These are phyloP conservation scores for Mycotypha africana DNA, from an alignment of 371 early-diverging fungal genomes.

Conservation along the genomic window DNA sequence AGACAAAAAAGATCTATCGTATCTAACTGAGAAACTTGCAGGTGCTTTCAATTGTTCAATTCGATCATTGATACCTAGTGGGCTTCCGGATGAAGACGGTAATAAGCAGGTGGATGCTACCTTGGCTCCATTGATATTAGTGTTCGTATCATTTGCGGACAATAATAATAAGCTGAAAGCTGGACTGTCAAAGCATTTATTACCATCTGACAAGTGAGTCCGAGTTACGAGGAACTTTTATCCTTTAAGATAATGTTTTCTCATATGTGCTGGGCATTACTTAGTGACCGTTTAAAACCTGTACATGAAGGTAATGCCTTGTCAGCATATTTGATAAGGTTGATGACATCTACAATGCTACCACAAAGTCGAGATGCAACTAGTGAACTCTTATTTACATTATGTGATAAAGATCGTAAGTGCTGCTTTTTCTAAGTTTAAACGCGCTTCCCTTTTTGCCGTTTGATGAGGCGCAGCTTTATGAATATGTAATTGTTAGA, in stretches of 20 bases:
- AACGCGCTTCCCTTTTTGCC: too few relatives aligned
- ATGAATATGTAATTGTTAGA: too few relatives aligned
- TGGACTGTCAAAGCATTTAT: slow-evolving; percentile 28
- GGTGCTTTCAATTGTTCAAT: slow-evolving; percentile 23
- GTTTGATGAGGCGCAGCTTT: too few relatives aligned
- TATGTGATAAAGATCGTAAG: slow-evolving; percentile 79
- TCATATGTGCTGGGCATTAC: too few relatives aligned
- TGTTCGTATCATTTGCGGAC: slow-evolving; percentile 43
- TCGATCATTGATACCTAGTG: slow-evolving; percentile 35
- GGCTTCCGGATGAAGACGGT: slow-evolving; percentile 46
- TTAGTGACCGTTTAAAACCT: too few relatives aligned
- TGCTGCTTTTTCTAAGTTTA: too few relatives aligned
- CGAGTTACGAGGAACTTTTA: too few relatives aligned
- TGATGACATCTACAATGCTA: slow-evolving; percentile 68
- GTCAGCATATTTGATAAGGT: slow-evolving; percentile 62
- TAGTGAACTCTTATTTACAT: slow-evolving; percentile 67
- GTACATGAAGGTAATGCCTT: slow-evolving; percentile 67
- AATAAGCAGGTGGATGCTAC: slow-evolving; percentile 51
- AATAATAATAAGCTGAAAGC: slow-evolving; percentile 35
- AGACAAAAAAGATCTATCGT: slow-evolving; percentile 6
- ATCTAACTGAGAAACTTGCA: slow-evolving; percentile 11
- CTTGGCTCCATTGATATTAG: slow-evolving; percentile 62
- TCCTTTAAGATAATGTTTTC: too few relatives aligned
- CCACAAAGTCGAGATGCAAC: slow-evolving; percentile 61
- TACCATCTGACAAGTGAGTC: slow-evolving; percentile 65